Evolutionary conservation across 140 eudicot genomes (phyloP).

Genomic region (Bidens hawaiensis): DNA sequence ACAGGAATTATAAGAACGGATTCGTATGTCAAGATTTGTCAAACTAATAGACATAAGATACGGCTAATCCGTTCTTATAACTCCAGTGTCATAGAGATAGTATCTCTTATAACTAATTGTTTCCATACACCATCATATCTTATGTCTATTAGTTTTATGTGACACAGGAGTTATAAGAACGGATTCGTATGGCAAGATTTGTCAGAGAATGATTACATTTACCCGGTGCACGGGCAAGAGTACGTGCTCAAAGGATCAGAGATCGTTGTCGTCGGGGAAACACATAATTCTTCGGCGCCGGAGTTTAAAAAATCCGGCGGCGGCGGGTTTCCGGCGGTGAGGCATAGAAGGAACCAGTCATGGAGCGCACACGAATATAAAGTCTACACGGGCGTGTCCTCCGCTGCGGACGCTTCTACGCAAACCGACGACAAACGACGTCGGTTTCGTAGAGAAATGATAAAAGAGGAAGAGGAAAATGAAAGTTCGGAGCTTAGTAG

Average conservation of each 20-base stretch:
- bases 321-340: constrained; percentile 30
- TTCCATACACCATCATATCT: too few relatives aligned
- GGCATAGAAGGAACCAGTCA: constrained; percentile 73
- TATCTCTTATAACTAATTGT: too few relatives aligned
- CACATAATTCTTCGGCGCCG: constrained; percentile 26
- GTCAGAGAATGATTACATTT: constrained; percentile 56
- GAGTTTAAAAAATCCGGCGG: constrained; percentile 23
- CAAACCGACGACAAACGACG: constrained; percentile 80
- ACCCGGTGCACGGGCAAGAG: constrained; percentile 69
- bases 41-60: too few relatives aligned
- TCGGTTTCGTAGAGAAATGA: constrained; percentile 30
- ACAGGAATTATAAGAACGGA: too few relatives aligned
- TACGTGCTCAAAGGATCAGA: constrained; percentile 79
- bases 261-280: constrained; percentile 37
- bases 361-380: constrained; percentile 76
- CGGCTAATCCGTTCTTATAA: too few relatives aligned
- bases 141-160: too few relatives aligned
- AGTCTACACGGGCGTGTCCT: constrained; percentile 57
- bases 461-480: constrained; percentile 21
- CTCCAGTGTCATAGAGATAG: too few relatives aligned
- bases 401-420: constrained; percentile 74
- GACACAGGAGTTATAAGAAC: constrained; percentile 56
- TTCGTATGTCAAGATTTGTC: too few relatives aligned
- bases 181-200: constrained; percentile 89
- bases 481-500: constrained; percentile 43